A percentile compares a stretch with the other conserved stretches of the same genome.
Evolutionary conservation across 805 yeast species (phyloP).

Genomic region (Cyberlindnera bimundalis): DNA sequence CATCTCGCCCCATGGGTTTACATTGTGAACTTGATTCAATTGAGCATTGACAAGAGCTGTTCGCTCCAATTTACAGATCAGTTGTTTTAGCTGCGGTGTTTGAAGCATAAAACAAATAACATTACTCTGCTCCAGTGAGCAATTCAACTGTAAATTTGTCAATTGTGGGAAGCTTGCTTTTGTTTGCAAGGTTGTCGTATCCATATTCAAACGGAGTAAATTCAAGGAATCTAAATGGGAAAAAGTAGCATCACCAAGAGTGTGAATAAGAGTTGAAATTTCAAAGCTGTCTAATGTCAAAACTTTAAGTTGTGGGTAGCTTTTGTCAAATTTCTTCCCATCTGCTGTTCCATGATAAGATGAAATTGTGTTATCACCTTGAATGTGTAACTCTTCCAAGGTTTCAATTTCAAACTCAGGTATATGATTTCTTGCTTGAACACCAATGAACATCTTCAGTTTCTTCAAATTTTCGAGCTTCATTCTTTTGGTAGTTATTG

Average conservation of each 20-base stretch:
- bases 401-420: conserved; percentile 9
- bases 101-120: neutral
- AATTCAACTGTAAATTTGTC: conserved; percentile 2
- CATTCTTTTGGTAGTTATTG: neutral
- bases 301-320: conserved; percentile 5
- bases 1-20: conserved; percentile 4
- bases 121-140: neutral
- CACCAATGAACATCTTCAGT: conserved; percentile 2
- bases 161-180: conserved; percentile 5
- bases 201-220: conserved; percentile 2
- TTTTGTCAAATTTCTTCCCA: neutral
- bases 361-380: neutral
- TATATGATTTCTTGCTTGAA: conserved; percentile 3
- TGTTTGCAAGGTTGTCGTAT: neutral
- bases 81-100: conserved; percentile 4
- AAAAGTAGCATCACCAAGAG: conserved; percentile 1
- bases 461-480: conserved; percentile 5
- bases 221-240: conserved; percentile 1
- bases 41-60: neutral
- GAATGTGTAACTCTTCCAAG: conserved; percentile 3
- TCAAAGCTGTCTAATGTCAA: conserved; percentile 8
- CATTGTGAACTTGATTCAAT: neutral
- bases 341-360: neutral
- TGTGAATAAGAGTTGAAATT: neutral
- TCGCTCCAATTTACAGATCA: conserved; percentile 2